Evolutionary conservation across 768 basidiomycete species (phyloP), one percentile per base, ranked within the genome.

Genomic region (Artomyces pyxidatus): DNA sequence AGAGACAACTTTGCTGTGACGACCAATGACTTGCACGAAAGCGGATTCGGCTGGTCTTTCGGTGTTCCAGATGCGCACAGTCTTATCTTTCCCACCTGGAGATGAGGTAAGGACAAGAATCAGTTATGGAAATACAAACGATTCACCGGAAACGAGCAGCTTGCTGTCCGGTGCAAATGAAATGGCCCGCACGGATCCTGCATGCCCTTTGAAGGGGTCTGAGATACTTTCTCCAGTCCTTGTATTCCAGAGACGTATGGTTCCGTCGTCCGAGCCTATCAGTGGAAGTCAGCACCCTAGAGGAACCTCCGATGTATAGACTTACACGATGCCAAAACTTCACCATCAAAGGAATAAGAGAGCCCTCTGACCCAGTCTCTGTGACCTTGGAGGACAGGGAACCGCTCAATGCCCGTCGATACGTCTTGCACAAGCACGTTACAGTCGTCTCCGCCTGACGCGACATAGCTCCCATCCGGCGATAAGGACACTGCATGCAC

Each of bases 1-100:
- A 37, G 26, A 49, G 21, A 55, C 37, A 21, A 52, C 19, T 2
- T 19, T 45, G n/a, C 25, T 59, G 27, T 39, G 40, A 47, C 71
- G 58, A 40, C 68, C 68, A 17, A 76, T 60, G 21, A 9, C 22
- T 6, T 41, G 16, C 26, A 47, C 51, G 5, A 48, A n/a, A n/a
- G n/a, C n/a, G n/a, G n/a, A n/a, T n/a, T n/a, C n/a, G n/a, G n/a
- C 32, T 35, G 32, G 12, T n/a, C 32, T 35, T n/a, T 35, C 32
- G 3, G 32, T n/a, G 3, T 53, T 40, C 52, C 49, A 53, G 12
- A 50, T 19, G n/a, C 51, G 42, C 14, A 52, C 48, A 3, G 51
- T 45, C 9, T n/a, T 23, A 41, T 52, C 51, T 14, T 42, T 38
- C 2, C 49, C 45, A 27, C 52, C 49, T 4, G 45, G 9, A 46